Evolutionary conservation across 2,329 filamentous ascomycete species (phyloP).

Genomic region (Rhytidhysteron rufulum): DNA sequence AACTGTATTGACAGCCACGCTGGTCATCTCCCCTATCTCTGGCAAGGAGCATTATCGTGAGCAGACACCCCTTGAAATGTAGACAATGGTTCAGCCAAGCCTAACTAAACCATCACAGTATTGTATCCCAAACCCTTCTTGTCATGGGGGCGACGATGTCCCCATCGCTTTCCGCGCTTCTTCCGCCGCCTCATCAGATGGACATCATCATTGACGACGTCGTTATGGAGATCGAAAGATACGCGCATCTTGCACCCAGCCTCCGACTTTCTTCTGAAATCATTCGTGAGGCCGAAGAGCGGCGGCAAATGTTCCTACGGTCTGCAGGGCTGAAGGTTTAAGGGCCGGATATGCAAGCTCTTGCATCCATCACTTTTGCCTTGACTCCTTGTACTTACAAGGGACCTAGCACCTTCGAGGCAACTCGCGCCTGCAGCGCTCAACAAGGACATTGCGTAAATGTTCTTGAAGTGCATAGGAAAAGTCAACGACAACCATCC

Average conservation of each 20-base stretch:
- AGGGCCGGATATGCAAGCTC: conserved; percentile 3
- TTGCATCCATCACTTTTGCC: not conserved
- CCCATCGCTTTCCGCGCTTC: conserved; percentile 63
- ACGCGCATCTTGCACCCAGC: conserved; percentile 72
- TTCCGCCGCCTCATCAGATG: conserved; percentile 55
- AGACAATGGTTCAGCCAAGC: not conserved
- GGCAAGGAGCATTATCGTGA: conserved; percentile 69
- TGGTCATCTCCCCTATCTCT: conserved; percentile 80
- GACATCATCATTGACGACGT: conserved; percentile 77
- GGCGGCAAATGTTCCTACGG: conserved; percentile 58
- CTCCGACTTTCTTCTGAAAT: conserved; percentile 74
- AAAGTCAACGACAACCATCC: not conserved
- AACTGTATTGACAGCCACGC: conserved; percentile 56
- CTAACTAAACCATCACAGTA: conserved; percentile 45
- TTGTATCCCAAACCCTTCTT: conserved; percentile 75
- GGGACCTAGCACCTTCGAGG: not conserved
- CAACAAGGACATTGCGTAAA: not conserved
- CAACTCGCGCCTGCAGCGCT: not conserved
- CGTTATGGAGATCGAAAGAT: conserved; percentile 69
- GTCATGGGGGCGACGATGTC: conserved; percentile 85
- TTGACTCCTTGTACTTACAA: not conserved
- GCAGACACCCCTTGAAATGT: conserved; percentile 13
- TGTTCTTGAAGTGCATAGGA: not conserved
- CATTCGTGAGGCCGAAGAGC: conserved; percentile 70
- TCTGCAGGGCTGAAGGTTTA: conserved; percentile 39